Base-by-base conservation (phyloP, 2,329 filamentous ascomycete genomes). In the Alternaria brassicae region DNA sequence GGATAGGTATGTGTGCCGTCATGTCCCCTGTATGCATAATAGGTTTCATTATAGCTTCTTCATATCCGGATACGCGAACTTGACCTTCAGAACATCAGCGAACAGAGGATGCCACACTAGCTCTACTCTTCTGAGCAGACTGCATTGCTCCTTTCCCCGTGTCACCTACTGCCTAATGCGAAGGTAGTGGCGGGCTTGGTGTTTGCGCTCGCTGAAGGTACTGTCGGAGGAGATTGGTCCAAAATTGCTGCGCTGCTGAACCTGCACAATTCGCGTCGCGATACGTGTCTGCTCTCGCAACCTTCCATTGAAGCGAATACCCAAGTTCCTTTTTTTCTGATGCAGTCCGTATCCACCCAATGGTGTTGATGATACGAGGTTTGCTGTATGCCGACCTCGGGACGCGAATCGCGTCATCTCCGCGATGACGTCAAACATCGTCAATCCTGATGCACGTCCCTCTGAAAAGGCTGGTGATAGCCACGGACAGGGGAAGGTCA, bases 341-440 rank as follows among this genome's bases (percentile, higher is more conserved):
- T 39, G 10, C 6, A 6, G 2, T 39, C 8, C 9, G 17, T 21
- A 4, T 21, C 9, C 17, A 39, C 12, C 21, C 8, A 4, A 15
- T 15, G 15, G 5, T 15, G 36, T 21, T 21, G 36, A 17, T 39
- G 9, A 9, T 39, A 19, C 17, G 21, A 19, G 36, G 17, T 4
- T 12, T 10, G 36, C 3, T 21, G 36, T 21, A 10, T 6, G 25
- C 8, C 23, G 36, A n/a, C n/a, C n/a, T n/a, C n/a, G n/a, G n/a
- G n/a, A 41, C 19, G 36, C 12, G 34, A 42, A 17, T 37, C 19
- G 44, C 23, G 13, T n/a, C 30, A 19, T 48, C 13, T 36, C 28
- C 13, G 21, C 19, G 19, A 48, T 48, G 44, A 48, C 44, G 44
- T 48, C 44, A 48, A 32, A 36, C 44, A 48, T 48, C 44, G 32